These are phyloP conservation scores for Kingdonia uniflora DNA, from an alignment of 164 flowering plant species.

Conservation along the genomic window DNA sequence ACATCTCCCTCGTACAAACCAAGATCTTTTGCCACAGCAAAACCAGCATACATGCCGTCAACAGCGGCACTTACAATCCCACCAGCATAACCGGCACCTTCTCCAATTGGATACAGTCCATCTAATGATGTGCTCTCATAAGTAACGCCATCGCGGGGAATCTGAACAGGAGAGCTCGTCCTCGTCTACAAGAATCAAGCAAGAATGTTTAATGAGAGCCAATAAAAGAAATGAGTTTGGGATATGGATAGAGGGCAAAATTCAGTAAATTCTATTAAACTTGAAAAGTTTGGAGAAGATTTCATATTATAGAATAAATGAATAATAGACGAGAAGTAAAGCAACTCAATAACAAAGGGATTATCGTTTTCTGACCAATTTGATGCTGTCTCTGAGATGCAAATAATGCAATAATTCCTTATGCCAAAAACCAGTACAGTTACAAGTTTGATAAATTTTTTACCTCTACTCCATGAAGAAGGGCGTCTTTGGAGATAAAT, in stretches of 20 bases:
- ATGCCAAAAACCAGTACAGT: no score
- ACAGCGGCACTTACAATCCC: constrained; percentile 98
- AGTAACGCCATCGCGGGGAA: constrained; percentile 49
- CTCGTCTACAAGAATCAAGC: constrained; percentile 53
- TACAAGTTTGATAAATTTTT: no score
- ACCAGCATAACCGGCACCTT: constrained; percentile 99
- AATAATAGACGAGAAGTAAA: no score
- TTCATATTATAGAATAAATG: no score
- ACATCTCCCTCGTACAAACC: constrained; percentile 36
- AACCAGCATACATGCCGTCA: constrained; percentile 90
- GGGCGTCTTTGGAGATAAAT: constrained; percentile 64
- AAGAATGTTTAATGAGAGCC: background rate
- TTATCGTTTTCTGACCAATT: no score
- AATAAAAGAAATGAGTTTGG: background rate
- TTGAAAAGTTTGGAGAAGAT: no score
- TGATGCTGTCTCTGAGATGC: no score
- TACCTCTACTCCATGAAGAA: constrained; percentile 99
- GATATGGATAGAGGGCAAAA: no score
- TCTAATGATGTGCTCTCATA: constrained; percentile 71
- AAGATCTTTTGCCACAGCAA: constrained; percentile 69
- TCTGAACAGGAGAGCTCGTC: constrained; percentile 89
- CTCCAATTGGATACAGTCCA: constrained; percentile 89
- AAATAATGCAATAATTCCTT: no score
- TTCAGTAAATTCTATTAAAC: no score
- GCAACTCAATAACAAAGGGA: no score